These are phyloP conservation scores for Schwanniomyces sp. DNA, from an alignment of 805 yeast genomes.

Conservation along the genomic window DNA sequence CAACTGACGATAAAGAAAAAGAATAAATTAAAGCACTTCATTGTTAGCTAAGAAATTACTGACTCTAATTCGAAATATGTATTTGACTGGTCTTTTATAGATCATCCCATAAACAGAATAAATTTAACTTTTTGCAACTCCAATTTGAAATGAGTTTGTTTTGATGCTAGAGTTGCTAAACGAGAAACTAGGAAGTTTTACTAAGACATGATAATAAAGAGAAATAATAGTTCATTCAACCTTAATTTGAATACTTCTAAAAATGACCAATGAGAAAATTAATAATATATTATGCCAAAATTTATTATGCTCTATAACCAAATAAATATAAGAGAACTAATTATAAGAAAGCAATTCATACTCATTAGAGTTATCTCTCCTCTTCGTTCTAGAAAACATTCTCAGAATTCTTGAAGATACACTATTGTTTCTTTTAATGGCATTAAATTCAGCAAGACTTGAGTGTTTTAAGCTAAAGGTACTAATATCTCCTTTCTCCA, in stretches of 20 bases:
- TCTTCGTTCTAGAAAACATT: background rate
- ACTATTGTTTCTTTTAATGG: slow-evolving; percentile 3
- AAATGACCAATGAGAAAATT: background rate
- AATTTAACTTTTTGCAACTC: background rate
- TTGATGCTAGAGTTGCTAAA: background rate
- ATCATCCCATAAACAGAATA: background rate
- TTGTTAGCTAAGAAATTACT: background rate
- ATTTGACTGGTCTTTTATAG: background rate
- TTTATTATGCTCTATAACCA: background rate
- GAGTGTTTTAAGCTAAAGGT: slow-evolving; percentile 24
- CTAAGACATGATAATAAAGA: background rate
- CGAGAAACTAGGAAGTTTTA: background rate
- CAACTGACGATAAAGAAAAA: background rate
- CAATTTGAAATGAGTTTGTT: background rate
- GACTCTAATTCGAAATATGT: background rate
- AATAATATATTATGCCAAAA: background rate
- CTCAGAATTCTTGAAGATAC: background rate
- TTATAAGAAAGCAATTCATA: slow-evolving; percentile 5
- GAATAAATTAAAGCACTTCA: background rate
- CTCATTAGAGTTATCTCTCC: background rate
- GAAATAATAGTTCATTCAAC: background rate
- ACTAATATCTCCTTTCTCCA: slow-evolving; percentile 14
- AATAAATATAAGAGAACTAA: background rate
- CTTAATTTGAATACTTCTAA: background rate
- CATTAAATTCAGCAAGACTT: slow-evolving; percentile 23